Evolutionary conservation across 2,329 filamentous ascomycete genomes (phyloP).

Genomic region (Lachnellula cervina): DNA sequence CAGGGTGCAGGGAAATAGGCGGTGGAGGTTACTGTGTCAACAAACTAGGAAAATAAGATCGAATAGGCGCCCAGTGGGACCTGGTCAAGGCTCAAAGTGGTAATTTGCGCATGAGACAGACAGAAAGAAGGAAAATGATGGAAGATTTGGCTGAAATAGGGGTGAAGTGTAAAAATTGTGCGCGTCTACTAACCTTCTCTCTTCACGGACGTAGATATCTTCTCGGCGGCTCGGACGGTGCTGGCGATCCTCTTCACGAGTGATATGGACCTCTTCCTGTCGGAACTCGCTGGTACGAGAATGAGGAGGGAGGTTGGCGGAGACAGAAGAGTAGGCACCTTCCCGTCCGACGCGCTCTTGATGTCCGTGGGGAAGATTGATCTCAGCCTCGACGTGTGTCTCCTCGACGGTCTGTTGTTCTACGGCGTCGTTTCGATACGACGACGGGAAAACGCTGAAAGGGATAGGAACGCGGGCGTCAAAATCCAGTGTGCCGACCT

Average conservation of each 20-base stretch:
- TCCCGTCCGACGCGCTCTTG: constrained; percentile 88
- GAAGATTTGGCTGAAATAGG: neutral
- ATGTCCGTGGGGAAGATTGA: constrained; percentile 60
- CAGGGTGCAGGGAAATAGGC: constrained; percentile 18
- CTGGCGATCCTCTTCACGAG: constrained; percentile 72
- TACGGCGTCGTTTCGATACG: constrained; percentile 73
- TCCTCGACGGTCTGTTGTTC: constrained; percentile 47
- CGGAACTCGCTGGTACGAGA: constrained; percentile 47
- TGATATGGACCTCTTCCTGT: constrained; percentile 81
- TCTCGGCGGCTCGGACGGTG: constrained; percentile 62
- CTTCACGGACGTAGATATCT: constrained; percentile 49
- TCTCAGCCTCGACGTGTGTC: constrained; percentile 84
- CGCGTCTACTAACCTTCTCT: constrained; percentile 46
- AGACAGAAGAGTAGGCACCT: constrained; percentile 81
- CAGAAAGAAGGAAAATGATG: neutral
- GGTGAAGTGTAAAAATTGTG: neutral
- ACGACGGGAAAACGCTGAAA: constrained; percentile 99
- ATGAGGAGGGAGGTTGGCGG: constrained; percentile 55
- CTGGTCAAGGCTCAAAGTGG: constrained; percentile 3
- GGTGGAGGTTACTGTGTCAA: constrained; percentile 40
- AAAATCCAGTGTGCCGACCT: constrained; percentile 99
- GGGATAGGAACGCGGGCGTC: constrained; percentile 98
- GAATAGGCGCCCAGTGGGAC: constrained; percentile 11
- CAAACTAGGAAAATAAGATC: constrained; percentile 28
- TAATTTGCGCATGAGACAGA: constrained; percentile 10